Base-by-base conservation (phyloP, 169 alveolate genomes). In the Plasmodium inui region DNA sequence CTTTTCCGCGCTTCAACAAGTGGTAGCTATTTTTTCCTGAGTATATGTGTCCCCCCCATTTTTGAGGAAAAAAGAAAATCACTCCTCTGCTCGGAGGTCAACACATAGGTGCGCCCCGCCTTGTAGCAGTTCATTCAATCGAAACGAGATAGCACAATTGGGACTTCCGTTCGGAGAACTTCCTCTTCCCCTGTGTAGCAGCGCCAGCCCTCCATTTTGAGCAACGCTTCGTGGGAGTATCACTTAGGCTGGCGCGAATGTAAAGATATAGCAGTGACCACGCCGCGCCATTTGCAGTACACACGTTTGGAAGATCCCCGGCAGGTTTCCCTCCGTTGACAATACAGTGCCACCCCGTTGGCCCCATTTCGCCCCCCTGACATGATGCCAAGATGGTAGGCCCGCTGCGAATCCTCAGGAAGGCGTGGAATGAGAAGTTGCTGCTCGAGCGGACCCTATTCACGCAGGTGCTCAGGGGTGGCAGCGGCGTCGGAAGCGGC, bases 391-490 rank as follows among this genome's bases (percentile, higher is more conserved):
- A 57, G 55, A 82, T 82, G 91, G 34, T 28, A 67, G 76, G 44
- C 28, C 81, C 91, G 55, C 39, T 82, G 91, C 22, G 80, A 32
- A 30, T 82, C 26, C 72, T 82, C 37, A 26, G 80, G 22, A 82
- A 82, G 34, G 73, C 61, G 55, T 34, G 55, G 53, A 82, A 50
- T 67, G 79, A 34, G 0, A 82, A 82, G n/a, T 57, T 82, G 71
- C 32, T 82, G 37, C 72, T 82, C 14, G 57, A 82, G 39, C 53
- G 90, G 39, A 53, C 10, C n/a, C 44, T 80, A 80, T 80, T 80
- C 61, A 80, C 86, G 32, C 73, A 80, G 34, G 70, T 26, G 70
- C 10, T 80, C 26, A 80, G 83, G 78, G 39, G 73, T n/a, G 61
- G 61, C 10, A 76, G 22, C n/a, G n/a, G 32, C 14, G 7, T 19